Evolutionary conservation across 495 filamentous ascomycete genomes (phyloP).

Genomic region (Penicillium cataractarum): DNA sequence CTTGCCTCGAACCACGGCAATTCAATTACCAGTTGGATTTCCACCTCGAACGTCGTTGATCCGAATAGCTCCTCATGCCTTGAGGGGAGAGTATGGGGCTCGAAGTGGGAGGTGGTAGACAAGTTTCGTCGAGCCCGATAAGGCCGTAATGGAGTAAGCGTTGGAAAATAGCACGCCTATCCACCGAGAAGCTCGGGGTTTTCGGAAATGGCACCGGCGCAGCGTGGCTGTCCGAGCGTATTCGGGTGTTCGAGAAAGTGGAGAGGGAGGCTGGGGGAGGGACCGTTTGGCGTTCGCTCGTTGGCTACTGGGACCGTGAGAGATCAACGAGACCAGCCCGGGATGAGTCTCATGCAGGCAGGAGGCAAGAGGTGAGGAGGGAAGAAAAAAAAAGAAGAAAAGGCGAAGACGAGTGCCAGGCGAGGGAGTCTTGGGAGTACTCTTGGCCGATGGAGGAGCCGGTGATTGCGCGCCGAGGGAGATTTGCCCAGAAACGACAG

Average conservation of each 20-base stretch:
- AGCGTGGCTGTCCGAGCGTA: neutral
- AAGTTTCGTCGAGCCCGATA: conserved; percentile 25
- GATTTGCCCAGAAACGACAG: conserved; percentile 27
- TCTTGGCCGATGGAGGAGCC: conserved; percentile 26
- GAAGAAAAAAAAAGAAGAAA: conserved; percentile 23
- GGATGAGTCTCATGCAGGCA: neutral
- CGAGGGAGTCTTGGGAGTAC: conserved; percentile 25
- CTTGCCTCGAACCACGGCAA: conserved; percentile 7
- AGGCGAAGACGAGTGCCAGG: conserved; percentile 21
- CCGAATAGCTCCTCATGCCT: conserved; percentile 37
- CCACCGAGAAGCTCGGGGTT: conserved; percentile 5
- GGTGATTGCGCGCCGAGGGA: conserved; percentile 21
- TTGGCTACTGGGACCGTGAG: conserved; percentile 1
- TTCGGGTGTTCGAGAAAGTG: conserved; percentile 1
- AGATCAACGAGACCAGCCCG: conserved; percentile 5
- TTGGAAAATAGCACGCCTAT: neutral
- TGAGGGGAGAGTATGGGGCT: conserved; percentile 15
- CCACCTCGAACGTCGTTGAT: conserved; percentile 27
- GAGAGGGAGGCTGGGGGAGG: neutral
- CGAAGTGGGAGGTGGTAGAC: conserved; percentile 15
- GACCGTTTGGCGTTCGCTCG: conserved; percentile 1
- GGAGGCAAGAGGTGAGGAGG: neutral
- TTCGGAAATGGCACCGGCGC: neutral
- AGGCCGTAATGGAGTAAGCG: conserved; percentile 20
- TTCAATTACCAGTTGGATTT: conserved; percentile 31